Conservation (phyloP, 2,329 filamentous ascomycete species). For the Botrytis hyacinthi region DNA sequence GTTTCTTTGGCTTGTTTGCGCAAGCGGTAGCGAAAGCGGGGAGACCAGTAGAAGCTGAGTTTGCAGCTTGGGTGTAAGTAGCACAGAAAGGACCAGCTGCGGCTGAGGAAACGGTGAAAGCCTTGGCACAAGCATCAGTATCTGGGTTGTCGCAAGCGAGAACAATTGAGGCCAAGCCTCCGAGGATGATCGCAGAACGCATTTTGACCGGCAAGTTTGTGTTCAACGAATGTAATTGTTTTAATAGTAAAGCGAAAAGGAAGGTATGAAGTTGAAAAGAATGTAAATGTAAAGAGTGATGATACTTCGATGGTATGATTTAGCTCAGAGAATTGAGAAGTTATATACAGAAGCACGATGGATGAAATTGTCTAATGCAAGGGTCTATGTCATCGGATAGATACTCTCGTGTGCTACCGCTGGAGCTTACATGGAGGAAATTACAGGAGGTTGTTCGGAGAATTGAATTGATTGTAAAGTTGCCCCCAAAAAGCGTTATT, state of each 20-base stretch:
- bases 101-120: neutral
- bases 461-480: neutral
- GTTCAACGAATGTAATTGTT: conserved; percentile 3
- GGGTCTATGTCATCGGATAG: neutral
- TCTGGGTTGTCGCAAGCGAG: conserved; percentile 25
- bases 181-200: conserved; percentile 24
- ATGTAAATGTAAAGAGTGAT: conserved; percentile 8
- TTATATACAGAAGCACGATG: neutral
- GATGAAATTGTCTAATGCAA: neutral
- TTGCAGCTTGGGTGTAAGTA: conserved; percentile 22
- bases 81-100: conserved; percentile 22
- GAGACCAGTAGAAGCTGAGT: conserved; percentile 21
- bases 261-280: neutral
- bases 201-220: conserved; percentile 22
- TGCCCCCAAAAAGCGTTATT: neutral
- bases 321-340: neutral
- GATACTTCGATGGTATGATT: neutral
- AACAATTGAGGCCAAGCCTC: conserved; percentile 22
- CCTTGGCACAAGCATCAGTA: conserved; percentile 24
- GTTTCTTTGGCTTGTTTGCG: conserved; percentile 23
- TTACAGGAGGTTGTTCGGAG: neutral
- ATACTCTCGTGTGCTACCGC: neutral
- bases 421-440: neutral
- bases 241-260: neutral
- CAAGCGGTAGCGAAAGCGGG: conserved; percentile 22